Conservation (phyloP, 805 yeast species). For the Ogataea nonfermentans region DNA sequence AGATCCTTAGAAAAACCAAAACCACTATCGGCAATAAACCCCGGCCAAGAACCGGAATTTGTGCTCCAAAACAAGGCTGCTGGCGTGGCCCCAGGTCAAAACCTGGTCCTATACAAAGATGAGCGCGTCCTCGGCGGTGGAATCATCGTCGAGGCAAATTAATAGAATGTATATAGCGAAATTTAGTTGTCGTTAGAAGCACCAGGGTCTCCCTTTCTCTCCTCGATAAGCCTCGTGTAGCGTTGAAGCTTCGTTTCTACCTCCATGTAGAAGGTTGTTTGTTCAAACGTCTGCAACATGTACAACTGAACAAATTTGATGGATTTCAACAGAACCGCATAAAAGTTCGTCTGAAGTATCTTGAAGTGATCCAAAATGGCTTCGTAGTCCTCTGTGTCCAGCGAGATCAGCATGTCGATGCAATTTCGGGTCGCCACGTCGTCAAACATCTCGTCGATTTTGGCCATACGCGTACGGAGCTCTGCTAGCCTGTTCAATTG, state of each 20-base stretch:
- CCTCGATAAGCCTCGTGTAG: slow-evolving; percentile 2
- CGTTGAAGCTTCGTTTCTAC: slow-evolving; percentile 10
- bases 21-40: slow-evolving; percentile 18
- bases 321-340: slow-evolving; percentile 17
- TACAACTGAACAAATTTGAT: slow-evolving; percentile 19
- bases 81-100: slow-evolving; percentile 92
- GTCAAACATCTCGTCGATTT: slow-evolving; percentile 9
- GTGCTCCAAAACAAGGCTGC: slow-evolving; percentile 46
- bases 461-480: slow-evolving; percentile 7
- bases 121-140: slow-evolving; percentile 72
- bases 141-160: slow-evolving; percentile 25
- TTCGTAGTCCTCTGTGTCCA: slow-evolving; percentile 2
- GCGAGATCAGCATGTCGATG: slow-evolving; percentile 6
- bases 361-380: slow-evolving; percentile 13
- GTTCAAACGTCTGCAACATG: slow-evolving; percentile 20
- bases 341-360: slow-evolving; percentile 9
- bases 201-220: too few species aligned
- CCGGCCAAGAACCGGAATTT: slow-evolving; percentile 28
- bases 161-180: slow-evolving; percentile 5
- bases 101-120: slow-evolving; percentile 66
- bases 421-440: slow-evolving; percentile 12
- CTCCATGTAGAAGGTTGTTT: slow-evolving; percentile 14
- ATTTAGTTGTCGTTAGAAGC: neutral
- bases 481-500: slow-evolving; percentile 14
- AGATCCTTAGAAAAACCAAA: slow-evolving; percentile 71